Conservation (phyloP, 2,329 filamentous ascomycete genomes). For the Coniosporium tulheliwenetii region DNA sequence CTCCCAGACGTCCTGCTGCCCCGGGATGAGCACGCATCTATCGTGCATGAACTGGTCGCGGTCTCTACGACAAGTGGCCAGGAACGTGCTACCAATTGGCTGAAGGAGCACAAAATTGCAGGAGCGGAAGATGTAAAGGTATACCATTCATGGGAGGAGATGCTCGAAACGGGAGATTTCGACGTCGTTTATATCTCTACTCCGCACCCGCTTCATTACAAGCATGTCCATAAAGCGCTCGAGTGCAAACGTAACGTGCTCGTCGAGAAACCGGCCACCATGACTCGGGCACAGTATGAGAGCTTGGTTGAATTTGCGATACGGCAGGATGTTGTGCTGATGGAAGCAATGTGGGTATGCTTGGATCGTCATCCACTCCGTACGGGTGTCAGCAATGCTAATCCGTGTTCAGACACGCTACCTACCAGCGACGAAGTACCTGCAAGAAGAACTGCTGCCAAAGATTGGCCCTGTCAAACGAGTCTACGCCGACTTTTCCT, state of each 20-base stretch:
- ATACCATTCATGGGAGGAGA: constrained; percentile 11
- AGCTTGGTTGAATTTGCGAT: constrained; percentile 1
- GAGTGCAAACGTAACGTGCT: constrained; percentile 11
- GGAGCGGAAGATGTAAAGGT: constrained; percentile 7
- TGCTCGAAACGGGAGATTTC: constrained; percentile 13
- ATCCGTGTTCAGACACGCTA: constrained; percentile 6
- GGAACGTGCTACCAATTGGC: constrained; percentile 9
- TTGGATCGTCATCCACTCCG: background rate
- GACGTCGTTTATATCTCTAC: constrained; percentile 16
- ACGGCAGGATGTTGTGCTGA: constrained; percentile 10
- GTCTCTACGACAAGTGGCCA: constrained; percentile 10
- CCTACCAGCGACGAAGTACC: constrained; percentile 11
- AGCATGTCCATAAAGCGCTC: constrained; percentile 9
- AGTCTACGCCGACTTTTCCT: constrained; percentile 12
- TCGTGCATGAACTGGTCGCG: constrained; percentile 10
- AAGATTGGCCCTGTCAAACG: constrained; percentile 6
- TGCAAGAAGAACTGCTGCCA: constrained; percentile 6
- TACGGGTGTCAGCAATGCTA: background rate
- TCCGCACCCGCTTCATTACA: constrained; percentile 13
- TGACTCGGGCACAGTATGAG: constrained; percentile 10
- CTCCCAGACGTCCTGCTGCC: constrained; percentile 10
- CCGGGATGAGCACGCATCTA: constrained; percentile 4
- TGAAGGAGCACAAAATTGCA: constrained; percentile 9
- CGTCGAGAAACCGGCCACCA: constrained; percentile 14
- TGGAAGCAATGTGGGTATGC: constrained; percentile 14